These are phyloP conservation scores for Pichia membranifaciens DNA, from an alignment of 805 yeast species.

Conservation along the genomic window DNA sequence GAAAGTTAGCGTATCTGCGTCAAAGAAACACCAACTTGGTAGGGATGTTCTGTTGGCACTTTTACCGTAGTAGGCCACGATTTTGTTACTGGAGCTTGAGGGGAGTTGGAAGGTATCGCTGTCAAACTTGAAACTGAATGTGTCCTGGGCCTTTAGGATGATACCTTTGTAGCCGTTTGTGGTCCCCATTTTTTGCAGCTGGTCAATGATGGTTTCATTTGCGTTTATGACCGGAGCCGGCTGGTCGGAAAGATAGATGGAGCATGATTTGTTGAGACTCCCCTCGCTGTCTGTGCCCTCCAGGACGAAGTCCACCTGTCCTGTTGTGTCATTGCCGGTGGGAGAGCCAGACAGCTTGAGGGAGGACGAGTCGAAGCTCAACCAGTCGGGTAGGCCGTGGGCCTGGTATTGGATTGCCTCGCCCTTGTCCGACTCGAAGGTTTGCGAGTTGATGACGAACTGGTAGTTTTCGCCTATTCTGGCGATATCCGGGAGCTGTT, in stretches of 20 bases:
- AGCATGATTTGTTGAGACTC: conserved; percentile 43
- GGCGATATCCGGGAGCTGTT: conserved; percentile 87
- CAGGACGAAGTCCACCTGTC: conserved; percentile 48
- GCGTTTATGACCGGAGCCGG: conserved; percentile 48
- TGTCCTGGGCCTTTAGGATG: conserved; percentile 64
- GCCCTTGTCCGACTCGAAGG: conserved; percentile 48
- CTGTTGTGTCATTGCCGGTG: conserved; percentile 14
- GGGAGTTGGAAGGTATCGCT: conserved; percentile 48
- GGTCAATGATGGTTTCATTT: conserved; percentile 38
- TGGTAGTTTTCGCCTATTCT: conserved; percentile 54
- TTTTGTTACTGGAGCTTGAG: conserved; percentile 39
- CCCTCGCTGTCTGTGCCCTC: conserved; percentile 62
- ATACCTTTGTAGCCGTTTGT: conserved; percentile 75
- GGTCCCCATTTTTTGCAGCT: conserved; percentile 58
- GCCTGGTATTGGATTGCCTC: conserved; percentile 48
- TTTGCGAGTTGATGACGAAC: conserved; percentile 65
- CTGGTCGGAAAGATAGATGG: conserved; percentile 46
- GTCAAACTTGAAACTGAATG: conserved; percentile 61
- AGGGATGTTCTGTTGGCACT: conserved; percentile 79
- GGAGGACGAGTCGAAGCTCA: conserved; percentile 56
- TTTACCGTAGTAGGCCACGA: conserved; percentile 72
- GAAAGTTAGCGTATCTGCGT: conserved; percentile 56
- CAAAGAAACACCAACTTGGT: conserved; percentile 84
- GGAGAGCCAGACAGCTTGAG: conserved; percentile 72
- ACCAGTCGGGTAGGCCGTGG: conserved; percentile 67